Conservation (phyloP, 2,329 filamentous ascomycete genomes). For the Drechslerella dactyloides region DNA sequence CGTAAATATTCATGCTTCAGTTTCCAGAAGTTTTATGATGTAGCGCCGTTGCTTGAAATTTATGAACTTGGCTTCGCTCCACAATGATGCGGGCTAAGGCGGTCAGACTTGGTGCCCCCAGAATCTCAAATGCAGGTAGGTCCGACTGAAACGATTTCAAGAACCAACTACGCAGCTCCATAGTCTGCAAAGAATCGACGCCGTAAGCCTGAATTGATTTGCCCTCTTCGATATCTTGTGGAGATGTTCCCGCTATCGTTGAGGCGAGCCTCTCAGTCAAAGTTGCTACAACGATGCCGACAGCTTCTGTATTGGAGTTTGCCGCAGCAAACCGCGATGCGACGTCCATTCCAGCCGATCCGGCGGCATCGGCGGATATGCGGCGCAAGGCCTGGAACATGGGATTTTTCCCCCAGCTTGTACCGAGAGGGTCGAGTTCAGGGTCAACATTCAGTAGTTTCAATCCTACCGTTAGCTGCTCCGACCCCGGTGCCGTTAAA, state of each 20-base stretch:
- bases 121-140: constrained; percentile 26
- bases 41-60: too few species aligned
- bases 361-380: not conserved
- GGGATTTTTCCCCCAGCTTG: constrained; percentile 25
- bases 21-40: too few species aligned
- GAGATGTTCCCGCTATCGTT: constrained; percentile 6
- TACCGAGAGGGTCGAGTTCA: constrained; percentile 18
- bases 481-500: not conserved
- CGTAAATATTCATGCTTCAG: too few species aligned
- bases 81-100: constrained; percentile 3
- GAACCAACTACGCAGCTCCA: constrained; percentile 31
- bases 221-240: constrained; percentile 15
- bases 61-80: not conserved
- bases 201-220: constrained; percentile 30
- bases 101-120: constrained; percentile 16
- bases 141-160: constrained; percentile 29
- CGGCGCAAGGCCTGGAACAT: constrained; percentile 21
- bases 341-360: not conserved
- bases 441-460: constrained; percentile 13
- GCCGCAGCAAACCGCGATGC: constrained; percentile 7
- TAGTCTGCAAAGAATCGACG: constrained; percentile 29
- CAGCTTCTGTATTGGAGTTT: constrained; percentile 9
- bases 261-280: constrained; percentile 18
- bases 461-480: constrained; percentile 7
- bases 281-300: constrained; percentile 4